phyloP scores from a whole-genome alignment of 2,329 filamentous ascomycete genomes.

The Beauveria varroae region DNA sequence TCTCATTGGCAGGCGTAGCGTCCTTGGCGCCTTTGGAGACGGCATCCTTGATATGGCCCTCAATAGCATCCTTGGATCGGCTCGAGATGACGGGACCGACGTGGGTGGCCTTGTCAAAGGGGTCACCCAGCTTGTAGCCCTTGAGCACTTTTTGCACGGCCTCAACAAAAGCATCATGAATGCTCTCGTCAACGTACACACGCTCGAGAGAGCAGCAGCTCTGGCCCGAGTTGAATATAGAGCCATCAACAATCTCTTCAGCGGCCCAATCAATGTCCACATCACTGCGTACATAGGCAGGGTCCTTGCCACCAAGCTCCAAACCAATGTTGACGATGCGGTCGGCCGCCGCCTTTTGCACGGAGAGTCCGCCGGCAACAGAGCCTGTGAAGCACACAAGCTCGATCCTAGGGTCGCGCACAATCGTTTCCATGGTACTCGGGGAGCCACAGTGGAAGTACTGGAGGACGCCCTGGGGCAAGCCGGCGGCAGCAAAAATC shows the following conservation, averaged over 20 bases:
- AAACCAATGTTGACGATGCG: conserved; percentile 80
- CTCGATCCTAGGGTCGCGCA: conserved; percentile 67
- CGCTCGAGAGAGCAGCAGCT: conserved; percentile 92
- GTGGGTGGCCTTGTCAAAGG: conserved; percentile 69
- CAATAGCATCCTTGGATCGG: conserved; percentile 67
- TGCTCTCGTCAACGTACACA: conserved; percentile 78
- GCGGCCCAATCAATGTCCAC: conserved; percentile 88
- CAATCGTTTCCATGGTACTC: conserved; percentile 66
- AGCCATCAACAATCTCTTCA: conserved; percentile 88
- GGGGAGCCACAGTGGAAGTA: conserved; percentile 86
- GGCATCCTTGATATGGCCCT: conserved; percentile 74
- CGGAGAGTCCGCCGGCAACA: conserved; percentile 75
- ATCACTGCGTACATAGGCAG: conserved; percentile 79
- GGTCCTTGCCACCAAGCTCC: conserved; percentile 91
- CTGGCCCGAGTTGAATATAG: conserved; percentile 98
- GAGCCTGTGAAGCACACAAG: conserved; percentile 92
- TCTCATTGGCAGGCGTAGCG: conserved; percentile 72
- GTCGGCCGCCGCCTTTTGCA: conserved; percentile 77
- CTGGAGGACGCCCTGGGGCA: conserved; percentile 78
- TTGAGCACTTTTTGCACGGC: conserved; percentile 73
- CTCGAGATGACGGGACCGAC: conserved; percentile 85
- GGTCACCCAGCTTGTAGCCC: conserved; percentile 83
- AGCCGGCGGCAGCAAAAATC: conserved; percentile 71
- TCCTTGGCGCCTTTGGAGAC: conserved; percentile 76
- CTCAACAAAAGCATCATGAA: conserved; percentile 76